These are phyloP conservation scores for Berkeleyomyces basicola DNA, from an alignment of 2,329 filamentous ascomycete genomes.

Conservation along the genomic window DNA sequence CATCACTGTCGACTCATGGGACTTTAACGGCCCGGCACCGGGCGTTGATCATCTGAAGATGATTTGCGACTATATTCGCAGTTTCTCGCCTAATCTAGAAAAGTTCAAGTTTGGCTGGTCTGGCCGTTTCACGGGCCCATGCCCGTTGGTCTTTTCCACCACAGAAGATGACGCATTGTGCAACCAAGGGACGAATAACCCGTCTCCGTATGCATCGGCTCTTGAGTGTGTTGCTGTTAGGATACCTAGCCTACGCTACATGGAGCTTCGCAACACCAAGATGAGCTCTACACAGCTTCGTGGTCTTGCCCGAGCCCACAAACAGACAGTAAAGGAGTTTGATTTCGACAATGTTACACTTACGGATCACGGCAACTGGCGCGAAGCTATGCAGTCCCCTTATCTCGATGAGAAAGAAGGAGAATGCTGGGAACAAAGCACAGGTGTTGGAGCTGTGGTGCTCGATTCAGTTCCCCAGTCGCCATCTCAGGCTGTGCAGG, in stretches of 20 bases:
- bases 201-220: slow-evolving; percentile 24
- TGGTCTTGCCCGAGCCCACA: slow-evolving; percentile 50
- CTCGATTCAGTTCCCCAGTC: slow-evolving; percentile 11
- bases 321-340: slow-evolving; percentile 54
- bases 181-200: slow-evolving; percentile 23
- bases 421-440: slow-evolving; percentile 25
- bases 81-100: slow-evolving; percentile 48
- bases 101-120: slow-evolving; percentile 66
- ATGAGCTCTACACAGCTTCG: slow-evolving; percentile 58
- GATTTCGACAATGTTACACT: slow-evolving; percentile 64
- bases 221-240: slow-evolving; percentile 27
- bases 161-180: slow-evolving; percentile 26
- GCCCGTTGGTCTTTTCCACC: slow-evolving; percentile 51
- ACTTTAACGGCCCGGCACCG: slow-evolving; percentile 41
- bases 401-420: slow-evolving; percentile 23
- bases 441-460: neutral
- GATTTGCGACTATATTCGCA: slow-evolving; percentile 63
- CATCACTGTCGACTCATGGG: slow-evolving; percentile 56
- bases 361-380: slow-evolving; percentile 54
- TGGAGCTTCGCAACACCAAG: slow-evolving; percentile 55
- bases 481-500: slow-evolving; percentile 37
- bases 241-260: slow-evolving; percentile 50
- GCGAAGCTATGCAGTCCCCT: slow-evolving; percentile 63
- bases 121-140: slow-evolving; percentile 52
- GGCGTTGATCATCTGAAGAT: slow-evolving; percentile 58